Evolutionary conservation across 805 yeast species (phyloP).

Genomic region (Sugiyamaella smithiae): DNA sequence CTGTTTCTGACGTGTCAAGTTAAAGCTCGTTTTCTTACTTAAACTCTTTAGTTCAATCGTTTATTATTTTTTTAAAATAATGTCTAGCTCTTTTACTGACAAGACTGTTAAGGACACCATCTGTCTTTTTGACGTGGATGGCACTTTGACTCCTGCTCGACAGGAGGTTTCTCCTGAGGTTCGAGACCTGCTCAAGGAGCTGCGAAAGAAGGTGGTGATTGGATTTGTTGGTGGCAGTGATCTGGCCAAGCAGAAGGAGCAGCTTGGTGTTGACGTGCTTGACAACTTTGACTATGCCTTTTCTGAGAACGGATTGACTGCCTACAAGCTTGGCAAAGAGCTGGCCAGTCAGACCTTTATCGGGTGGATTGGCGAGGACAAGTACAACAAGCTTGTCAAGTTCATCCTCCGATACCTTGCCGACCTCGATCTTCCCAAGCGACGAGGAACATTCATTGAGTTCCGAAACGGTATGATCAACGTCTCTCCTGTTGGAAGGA

Average conservation of each 20-base stretch:
- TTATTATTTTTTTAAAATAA: neutral
- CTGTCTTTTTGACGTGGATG: conserved; percentile 96
- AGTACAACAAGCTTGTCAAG: conserved; percentile 84
- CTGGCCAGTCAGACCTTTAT: conserved; percentile 93
- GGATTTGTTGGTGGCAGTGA: conserved; percentile 99
- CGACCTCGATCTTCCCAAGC: conserved; percentile 84
- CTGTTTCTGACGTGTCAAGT: conserved; percentile 4
- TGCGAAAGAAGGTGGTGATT: conserved; percentile 88
- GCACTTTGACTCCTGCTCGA: conserved; percentile 98
- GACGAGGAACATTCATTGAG: conserved; percentile 98
- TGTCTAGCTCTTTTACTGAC: conserved; percentile 62
- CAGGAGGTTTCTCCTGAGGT: conserved; percentile 62
- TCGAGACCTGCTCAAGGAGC: conserved; percentile 61
- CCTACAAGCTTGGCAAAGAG: conserved; percentile 85
- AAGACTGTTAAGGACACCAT: conserved; percentile 68
- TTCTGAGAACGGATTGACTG: conserved; percentile 97
- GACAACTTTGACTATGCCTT: conserved; percentile 90
- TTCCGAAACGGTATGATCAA: conserved; percentile 99
- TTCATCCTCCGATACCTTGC: conserved; percentile 83
- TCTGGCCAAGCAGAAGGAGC: conserved; percentile 91
- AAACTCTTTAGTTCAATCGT: neutral
- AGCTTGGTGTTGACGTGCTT: conserved; percentile 76
- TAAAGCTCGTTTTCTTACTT: neutral
- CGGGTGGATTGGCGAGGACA: conserved; percentile 91
- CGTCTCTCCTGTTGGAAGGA: conserved; percentile 97